phyloP scores from a whole-genome alignment of 2,329 filamentous ascomycete species.

The Epichloe bromicola region DNA sequence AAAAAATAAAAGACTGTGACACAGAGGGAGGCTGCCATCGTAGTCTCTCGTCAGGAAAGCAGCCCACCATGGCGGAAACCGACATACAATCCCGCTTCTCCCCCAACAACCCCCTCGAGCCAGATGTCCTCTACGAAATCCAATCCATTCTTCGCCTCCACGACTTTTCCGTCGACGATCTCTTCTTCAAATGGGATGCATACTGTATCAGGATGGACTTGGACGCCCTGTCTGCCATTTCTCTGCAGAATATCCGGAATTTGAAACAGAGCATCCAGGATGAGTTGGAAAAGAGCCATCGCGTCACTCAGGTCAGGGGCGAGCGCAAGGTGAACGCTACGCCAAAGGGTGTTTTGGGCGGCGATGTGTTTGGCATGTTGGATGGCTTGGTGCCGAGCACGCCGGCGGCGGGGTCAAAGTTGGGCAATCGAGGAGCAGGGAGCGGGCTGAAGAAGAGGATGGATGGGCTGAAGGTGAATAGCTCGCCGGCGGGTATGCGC shows the following conservation, averaged over 20 bases:
- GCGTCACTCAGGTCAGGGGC: slow-evolving; percentile 48
- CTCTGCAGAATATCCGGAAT: slow-evolving; percentile 56
- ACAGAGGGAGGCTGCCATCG: background rate
- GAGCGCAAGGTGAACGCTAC: slow-evolving; percentile 51
- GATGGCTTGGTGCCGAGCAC: slow-evolving; percentile 58
- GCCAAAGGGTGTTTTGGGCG: slow-evolving; percentile 44
- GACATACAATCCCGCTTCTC: slow-evolving; percentile 24
- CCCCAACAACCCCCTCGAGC: slow-evolving; percentile 41
- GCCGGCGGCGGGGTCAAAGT: slow-evolving; percentile 31
- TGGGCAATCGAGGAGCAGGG: slow-evolving; percentile 21
- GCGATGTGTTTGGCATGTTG: slow-evolving; percentile 76
- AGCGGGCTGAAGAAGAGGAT: slow-evolving; percentile 20
- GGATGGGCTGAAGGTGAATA: slow-evolving; percentile 17
- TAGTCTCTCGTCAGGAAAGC: no score
- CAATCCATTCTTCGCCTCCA: slow-evolving; percentile 79
- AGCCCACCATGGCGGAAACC: slow-evolving; percentile 22
- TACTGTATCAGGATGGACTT: slow-evolving; percentile 90
- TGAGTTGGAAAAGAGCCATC: slow-evolving; percentile 61
- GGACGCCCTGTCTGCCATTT: slow-evolving; percentile 51
- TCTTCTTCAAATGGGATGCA: slow-evolving; percentile 98
- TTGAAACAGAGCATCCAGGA: slow-evolving; percentile 86
- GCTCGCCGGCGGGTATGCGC: slow-evolving; percentile 22
- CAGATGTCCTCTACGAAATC: slow-evolving; percentile 70
- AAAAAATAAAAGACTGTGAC: background rate
- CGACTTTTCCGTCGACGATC: slow-evolving; percentile 66